Base-by-base conservation (phyloP, 2,329 filamentous ascomycete genomes). In the Phoma sp. region DNA sequence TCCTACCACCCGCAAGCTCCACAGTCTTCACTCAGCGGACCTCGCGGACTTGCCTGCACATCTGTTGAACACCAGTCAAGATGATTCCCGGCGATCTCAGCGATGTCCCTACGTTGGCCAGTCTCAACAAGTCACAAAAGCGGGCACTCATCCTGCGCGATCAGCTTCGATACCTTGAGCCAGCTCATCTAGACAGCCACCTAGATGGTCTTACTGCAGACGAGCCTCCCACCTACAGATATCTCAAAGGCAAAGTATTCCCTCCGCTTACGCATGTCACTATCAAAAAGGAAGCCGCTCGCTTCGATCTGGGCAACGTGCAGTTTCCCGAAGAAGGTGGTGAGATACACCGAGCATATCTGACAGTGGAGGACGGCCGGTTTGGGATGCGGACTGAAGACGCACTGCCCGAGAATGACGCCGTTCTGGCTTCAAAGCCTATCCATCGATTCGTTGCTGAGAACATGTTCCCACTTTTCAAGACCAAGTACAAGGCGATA, bases 261-360 rank as follows among this genome's bases (percentile, higher is more conserved):
- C 70, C 70, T n/a, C 49, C 57, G 4, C 59, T 70, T 4, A 32
- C 33, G 2, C 46, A 66, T 8, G 65, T 68, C 23, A 61, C 51
- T 2, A 52, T 72, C 29, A 68, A 65, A 33, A 47, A 61, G 7
- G 42, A 39, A 7, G 68, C 67, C 1, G 63, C 52, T 6, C 52
- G 33, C 7, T 67, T 66, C 45, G 67, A 72, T 24, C 45, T 74
- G 2, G 69, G 70, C 11, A 73, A 74, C 24, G 67, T 74, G 0
- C 39, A 54, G 14, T 67, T 69, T 24, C 38, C 54, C 1, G 61
- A 64, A 30, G 57, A 62, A 8, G 49, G 45, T 2, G 59, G 64
- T 18, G 35, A 32, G 7, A 41, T 65, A 11, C 45, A 52, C 13
- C 52, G 57, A 1, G 57, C 62, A 1, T 48, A 57, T n/a, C 29